These are phyloP conservation scores for Westerdykella sp. DNA, from an alignment of 2,329 filamentous ascomycete genomes.

Conservation along the genomic window DNA sequence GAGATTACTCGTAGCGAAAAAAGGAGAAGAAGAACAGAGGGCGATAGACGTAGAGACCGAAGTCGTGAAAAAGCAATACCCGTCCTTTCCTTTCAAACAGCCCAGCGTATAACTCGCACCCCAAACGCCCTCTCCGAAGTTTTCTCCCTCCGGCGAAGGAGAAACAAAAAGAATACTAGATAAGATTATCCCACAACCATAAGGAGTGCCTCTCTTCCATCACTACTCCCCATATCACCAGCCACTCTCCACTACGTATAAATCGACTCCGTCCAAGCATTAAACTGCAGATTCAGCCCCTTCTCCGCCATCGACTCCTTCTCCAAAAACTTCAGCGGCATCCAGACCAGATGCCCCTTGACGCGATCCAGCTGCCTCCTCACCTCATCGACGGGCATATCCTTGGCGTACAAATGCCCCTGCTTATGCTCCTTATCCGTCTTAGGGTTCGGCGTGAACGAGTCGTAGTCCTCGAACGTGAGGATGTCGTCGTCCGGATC, in stretches of 20 bases:
- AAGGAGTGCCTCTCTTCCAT: too few species aligned
- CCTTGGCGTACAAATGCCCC: constrained; percentile 81
- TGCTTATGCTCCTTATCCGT: constrained; percentile 60
- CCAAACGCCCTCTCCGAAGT: too few species aligned
- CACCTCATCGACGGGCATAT: constrained; percentile 57
- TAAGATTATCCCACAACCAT: too few species aligned
- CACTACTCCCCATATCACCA: too few species aligned
- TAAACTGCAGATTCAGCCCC: constrained; percentile 66
- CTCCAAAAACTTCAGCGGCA: constrained; percentile 81
- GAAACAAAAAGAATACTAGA: too few species aligned
- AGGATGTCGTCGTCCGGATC: constrained; percentile 87
- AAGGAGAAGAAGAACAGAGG: too few species aligned
- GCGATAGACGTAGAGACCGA: too few species aligned
- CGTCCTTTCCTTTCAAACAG: too few species aligned
- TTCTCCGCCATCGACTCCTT: constrained; percentile 85
- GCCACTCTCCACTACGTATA: constrained; percentile 49
- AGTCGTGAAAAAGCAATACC: too few species aligned
- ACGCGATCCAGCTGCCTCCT: constrained; percentile 70
- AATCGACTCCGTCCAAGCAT: constrained; percentile 79
- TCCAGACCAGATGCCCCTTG: constrained; percentile 87
- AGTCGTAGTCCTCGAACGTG: constrained; percentile 84
- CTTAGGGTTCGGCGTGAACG: constrained; percentile 53
- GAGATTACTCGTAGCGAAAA: too few species aligned
- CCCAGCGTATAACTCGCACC: too few species aligned
- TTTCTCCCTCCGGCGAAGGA: too few species aligned